Evolutionary conservation across 148 eudicot species (phyloP), one percentile per base, ranked within the genome.

Genomic region (Salicornia ramosissima): DNA sequence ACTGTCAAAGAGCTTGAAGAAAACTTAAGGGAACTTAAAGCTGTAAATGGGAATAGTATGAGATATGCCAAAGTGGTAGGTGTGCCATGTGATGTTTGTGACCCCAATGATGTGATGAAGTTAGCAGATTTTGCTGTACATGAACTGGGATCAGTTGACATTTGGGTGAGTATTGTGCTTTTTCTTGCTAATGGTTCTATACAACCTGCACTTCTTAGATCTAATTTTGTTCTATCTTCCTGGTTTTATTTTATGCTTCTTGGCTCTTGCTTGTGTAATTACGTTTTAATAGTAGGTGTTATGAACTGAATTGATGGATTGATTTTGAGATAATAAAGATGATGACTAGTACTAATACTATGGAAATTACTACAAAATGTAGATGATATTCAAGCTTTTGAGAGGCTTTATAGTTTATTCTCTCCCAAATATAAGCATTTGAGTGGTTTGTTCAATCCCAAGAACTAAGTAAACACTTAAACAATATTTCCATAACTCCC

Each of bases 1-100:
- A 91, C 99, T 28, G 76, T 94, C 70, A 81, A 77, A 80, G 99
- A 94, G 82, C 96, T 94, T 56, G 83, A 89, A 55, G 89, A 91
- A 68, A 94, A 78, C 80, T 80, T 94, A 55, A 77, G 82, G 75
- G 89, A 94, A 80, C 42, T 86, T 75, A 69, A 57, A 39, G 68
- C 85, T 19, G 78, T 75, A 56, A 76, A 79, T 71, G 86, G 72
- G 11, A 80, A 76, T 71, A 82, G 74, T 70, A 57, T 88, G 79
- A 46, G 59, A n/a, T 79, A 72, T 72, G 90, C 99, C 69, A 91
- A 88, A 82, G 96, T 94, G 43, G 90, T 85, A 29, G 99, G 99
- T 68, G 80, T 86, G 52, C 81, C 97, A 4, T 90, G 96, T 75
- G 99, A 94, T 76, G 99, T 94, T 69, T 91, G 93, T 77, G 70